Conservation (phyloP, 1,139 yeast species). For the Candida glucosophila region DNA sequence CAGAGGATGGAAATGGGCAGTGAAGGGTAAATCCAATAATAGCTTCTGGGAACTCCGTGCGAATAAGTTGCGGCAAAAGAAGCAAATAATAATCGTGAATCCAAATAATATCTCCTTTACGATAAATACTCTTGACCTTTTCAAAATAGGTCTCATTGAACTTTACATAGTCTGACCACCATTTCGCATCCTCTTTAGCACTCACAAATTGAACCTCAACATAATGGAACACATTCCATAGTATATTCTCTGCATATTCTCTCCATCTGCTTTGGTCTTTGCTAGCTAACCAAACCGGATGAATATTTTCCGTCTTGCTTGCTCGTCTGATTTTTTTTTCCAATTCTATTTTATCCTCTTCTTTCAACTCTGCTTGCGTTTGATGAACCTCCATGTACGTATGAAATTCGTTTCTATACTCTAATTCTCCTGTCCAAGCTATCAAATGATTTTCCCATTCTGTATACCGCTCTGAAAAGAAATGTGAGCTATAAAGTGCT, state of each 20-base stretch:
- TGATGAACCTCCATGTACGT: too few species aligned
- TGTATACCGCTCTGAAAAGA: conserved; percentile 53
- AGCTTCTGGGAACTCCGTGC: conserved; percentile 77
- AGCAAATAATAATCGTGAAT: conserved; percentile 87
- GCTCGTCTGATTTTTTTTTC: conserved; percentile 36
- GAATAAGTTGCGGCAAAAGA: conserved; percentile 74
- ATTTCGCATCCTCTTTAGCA: conserved; percentile 61
- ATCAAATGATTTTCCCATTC: conserved; percentile 83
- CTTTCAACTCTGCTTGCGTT: too few species aligned
- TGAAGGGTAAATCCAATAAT: conserved; percentile 79
- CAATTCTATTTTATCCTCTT: conserved; percentile 42
- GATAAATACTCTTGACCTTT: conserved; percentile 60
- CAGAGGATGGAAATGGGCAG: conserved; percentile 93
- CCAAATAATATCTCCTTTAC: conserved; percentile 92
- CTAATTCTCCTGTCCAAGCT: conserved; percentile 93
- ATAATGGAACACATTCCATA: conserved; percentile 95
- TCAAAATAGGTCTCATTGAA: conserved; percentile 88
- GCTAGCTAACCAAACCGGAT: conserved; percentile 81
- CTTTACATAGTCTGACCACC: conserved; percentile 89
- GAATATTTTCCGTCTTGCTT: conserved; percentile 44
- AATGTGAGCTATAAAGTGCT: conserved; percentile 71
- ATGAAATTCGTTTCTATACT: background rate
- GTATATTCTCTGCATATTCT: conserved; percentile 75
- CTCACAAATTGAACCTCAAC: conserved; percentile 62
- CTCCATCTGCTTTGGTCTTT: conserved; percentile 77